Evolutionary conservation across 2,329 filamentous ascomycete genomes (phyloP).

Genomic region (Diaporthe sp.): DNA sequence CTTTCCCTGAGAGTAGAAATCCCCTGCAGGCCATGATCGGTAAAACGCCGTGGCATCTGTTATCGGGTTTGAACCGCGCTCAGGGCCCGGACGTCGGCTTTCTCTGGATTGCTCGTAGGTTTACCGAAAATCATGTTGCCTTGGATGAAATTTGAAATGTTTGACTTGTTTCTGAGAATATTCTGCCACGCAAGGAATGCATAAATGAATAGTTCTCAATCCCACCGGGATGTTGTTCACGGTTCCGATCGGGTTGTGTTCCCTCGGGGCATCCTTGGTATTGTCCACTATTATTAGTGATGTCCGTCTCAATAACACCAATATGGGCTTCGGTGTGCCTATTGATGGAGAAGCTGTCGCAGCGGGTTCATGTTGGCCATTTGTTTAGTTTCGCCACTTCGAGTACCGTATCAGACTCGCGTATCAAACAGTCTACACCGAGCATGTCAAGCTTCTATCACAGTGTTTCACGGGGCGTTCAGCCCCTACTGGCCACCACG

Average conservation of each 20-base stretch:
- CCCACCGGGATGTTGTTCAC: neutral
- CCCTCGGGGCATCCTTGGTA: neutral
- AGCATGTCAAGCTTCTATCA: slow-evolving; percentile 28
- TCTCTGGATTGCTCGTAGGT: neutral
- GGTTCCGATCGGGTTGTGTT: neutral
- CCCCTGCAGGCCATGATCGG: slow-evolving; percentile 11
- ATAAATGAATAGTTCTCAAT: neutral
- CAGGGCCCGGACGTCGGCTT: neutral
- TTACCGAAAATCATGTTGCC: slow-evolving; percentile 3
- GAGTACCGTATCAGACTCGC: neutral
- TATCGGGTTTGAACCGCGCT: neutral
- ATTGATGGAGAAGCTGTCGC: neutral
- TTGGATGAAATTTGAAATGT: slow-evolving; percentile 12
- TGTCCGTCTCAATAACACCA: neutral
- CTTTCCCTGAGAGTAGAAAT: neutral
- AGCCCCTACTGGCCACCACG: neutral
- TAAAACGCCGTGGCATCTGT: slow-evolving; percentile 18
- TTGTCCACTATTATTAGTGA: too few species aligned
- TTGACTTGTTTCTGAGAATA: neutral
- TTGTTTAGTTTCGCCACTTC: neutral
- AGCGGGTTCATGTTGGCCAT: neutral
- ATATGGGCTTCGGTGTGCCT: too few species aligned
- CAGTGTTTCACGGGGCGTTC: slow-evolving; percentile 13
- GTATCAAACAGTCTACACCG: slow-evolving; percentile 9
- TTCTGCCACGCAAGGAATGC: neutral